phyloP scores from a whole-genome alignment of 257 asterid species.

The Nicotiana knightiana region DNA sequence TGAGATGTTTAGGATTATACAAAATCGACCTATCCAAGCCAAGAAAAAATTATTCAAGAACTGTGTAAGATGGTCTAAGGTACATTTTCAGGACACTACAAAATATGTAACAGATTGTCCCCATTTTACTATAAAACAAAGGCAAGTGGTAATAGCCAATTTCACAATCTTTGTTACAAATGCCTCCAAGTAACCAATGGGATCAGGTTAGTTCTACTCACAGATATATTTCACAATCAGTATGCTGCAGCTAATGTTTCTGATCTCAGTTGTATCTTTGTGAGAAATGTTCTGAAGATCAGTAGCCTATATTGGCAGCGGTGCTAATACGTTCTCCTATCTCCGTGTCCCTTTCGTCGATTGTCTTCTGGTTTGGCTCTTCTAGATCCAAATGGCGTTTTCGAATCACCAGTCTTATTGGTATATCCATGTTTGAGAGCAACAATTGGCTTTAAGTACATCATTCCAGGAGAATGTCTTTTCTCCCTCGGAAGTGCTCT shows the following conservation, averaged over 20 bases:
- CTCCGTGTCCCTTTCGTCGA: conserved; percentile 26
- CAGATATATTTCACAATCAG: not conserved
- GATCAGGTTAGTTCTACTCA: not conserved
- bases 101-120: not conserved
- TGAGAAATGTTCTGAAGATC: not conserved
- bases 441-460: conserved; percentile 60
- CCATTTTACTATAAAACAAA: not conserved
- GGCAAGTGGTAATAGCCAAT: not conserved
- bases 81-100: not conserved
- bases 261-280: not conserved
- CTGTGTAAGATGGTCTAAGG: not conserved
- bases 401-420: conserved; percentile 24
- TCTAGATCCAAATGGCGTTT: conserved; percentile 25
- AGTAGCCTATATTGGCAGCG: not conserved
- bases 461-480: conserved; percentile 60
- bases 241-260: not conserved
- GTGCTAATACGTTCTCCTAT: conserved; percentile 15
- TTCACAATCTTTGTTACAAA: not conserved
- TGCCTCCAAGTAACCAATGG: not conserved
- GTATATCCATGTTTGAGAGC: conserved; percentile 60
- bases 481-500: conserved; percentile 62
- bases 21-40: not conserved
- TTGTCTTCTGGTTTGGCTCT: conserved; percentile 25
- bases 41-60: not conserved
- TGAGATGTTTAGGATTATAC: not conserved